Percentiles rank a stretch among this genome's conserved stretches.
Evolutionary conservation across 2,329 filamentous ascomycete species (phyloP).

Genomic region (Biscogniauxia marginata): DNA sequence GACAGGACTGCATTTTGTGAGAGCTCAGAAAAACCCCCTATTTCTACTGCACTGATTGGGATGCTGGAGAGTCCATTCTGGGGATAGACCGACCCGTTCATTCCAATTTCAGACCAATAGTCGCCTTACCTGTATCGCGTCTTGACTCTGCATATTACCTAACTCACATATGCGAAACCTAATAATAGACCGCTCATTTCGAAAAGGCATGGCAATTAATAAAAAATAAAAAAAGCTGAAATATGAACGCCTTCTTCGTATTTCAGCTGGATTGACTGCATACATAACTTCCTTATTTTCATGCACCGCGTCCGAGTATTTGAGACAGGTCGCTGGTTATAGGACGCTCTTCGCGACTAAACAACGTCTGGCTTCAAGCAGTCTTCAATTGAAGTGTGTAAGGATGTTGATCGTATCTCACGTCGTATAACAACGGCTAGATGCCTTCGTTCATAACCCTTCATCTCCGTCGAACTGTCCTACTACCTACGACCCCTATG

Average conservation of each 20-base stretch:
- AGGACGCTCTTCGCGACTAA: neutral
- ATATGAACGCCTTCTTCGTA: neutral
- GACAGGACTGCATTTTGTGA: neutral
- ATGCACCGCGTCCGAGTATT: neutral
- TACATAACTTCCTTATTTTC: neutral
- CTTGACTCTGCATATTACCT: neutral
- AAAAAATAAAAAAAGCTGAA: neutral
- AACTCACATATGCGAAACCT: neutral
- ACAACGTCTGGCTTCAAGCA: too few relatives aligned
- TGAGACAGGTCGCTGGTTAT: neutral
- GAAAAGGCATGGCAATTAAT: neutral
- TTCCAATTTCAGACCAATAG: neutral
- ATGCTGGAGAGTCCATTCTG: neutral
- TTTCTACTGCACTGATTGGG: neutral
- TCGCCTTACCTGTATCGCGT: neutral
- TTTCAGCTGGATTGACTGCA: neutral
- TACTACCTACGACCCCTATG: conserved; percentile 11
- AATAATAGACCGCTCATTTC: neutral
- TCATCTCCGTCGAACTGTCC: neutral
- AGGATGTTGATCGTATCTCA: neutral
- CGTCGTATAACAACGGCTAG: neutral
- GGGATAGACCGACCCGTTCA: neutral
- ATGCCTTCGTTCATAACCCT: neutral
- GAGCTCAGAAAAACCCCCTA: neutral
- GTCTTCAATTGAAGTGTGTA: neutral